Evolutionary conservation across 1,139 yeast species (phyloP).

Genomic region (Taiozyma sp.): DNA sequence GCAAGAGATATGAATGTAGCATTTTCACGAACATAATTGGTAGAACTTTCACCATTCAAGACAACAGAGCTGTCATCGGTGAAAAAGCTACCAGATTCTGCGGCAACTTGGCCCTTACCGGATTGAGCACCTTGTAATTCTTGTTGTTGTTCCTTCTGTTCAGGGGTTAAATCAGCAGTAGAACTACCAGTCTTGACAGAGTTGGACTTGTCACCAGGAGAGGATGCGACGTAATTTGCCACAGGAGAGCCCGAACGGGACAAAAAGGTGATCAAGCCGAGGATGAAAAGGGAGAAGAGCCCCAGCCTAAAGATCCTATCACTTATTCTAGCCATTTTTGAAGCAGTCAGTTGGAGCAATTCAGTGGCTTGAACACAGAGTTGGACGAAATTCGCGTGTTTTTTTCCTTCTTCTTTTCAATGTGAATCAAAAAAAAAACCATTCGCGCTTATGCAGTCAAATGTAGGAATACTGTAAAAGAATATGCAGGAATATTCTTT

Average conservation of each 20-base stretch:
- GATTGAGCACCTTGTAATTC: slow-evolving; percentile 3
- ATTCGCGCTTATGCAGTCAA: too few species aligned
- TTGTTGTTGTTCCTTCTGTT: slow-evolving; percentile 7
- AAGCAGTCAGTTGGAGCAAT: too few species aligned
- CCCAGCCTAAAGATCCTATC: slow-evolving; percentile 24
- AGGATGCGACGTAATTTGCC: slow-evolving; percentile 6
- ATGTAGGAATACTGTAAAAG: too few species aligned
- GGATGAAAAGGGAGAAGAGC: slow-evolving; percentile 30
- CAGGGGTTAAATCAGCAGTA: slow-evolving; percentile 1
- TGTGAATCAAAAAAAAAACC: too few species aligned
- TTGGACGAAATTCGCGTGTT: not conserved
- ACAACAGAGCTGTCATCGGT: not conserved
- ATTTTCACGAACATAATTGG: slow-evolving; percentile 32
- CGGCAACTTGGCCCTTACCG: not conserved
- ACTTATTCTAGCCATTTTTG: slow-evolving; percentile 14
- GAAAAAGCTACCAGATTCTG: slow-evolving; percentile 1
- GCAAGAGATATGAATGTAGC: slow-evolving; percentile 77
- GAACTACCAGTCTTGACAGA: not conserved
- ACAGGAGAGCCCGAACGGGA: slow-evolving; percentile 21
- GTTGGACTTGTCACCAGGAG: not conserved
- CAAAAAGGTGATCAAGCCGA: slow-evolving; percentile 33
- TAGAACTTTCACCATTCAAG: not conserved
- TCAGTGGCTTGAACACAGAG: too few species aligned
- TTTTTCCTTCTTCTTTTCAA: too few species aligned
- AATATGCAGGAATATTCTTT: too few species aligned